A percentile compares a stretch with the other conserved stretches of the same genome.
phyloP scores from a whole-genome alignment of 1,284 basidiomycete species.

The Lentinus polychrous region DNA sequence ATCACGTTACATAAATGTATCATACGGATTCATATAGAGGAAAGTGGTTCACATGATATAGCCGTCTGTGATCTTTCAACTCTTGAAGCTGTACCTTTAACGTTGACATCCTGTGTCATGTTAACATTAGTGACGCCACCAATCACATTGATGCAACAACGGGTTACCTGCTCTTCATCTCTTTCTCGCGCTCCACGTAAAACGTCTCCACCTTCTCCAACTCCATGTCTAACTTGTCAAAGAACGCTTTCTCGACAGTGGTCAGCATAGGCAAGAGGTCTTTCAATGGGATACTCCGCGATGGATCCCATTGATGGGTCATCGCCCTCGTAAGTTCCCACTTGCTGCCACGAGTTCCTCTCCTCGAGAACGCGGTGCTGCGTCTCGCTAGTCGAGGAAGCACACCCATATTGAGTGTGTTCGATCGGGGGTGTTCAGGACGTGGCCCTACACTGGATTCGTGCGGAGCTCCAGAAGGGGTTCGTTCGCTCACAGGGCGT shows the following conservation, averaged over 20 bases:
- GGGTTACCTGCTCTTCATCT: conserved; percentile 40
- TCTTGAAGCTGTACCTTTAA: conserved; percentile 72
- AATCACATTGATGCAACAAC: background rate
- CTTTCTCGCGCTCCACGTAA: conserved; percentile 68
- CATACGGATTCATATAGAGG: background rate
- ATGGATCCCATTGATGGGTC: conserved; percentile 9
- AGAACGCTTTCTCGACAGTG: conserved; percentile 63
- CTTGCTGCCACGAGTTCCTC: conserved; percentile 1
- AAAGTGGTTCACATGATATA: conserved; percentile 51
- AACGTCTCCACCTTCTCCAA: conserved; percentile 82
- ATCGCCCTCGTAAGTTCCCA: background rate
- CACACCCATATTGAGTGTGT: conserved; percentile 15
- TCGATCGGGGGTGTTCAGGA: background rate
- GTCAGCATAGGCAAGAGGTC: conserved; percentile 48
- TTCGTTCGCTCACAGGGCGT: background rate
- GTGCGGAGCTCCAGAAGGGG: too few species aligned
- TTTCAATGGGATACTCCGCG: conserved; percentile 32
- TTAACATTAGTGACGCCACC: background rate
- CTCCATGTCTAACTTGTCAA: conserved; percentile 68
- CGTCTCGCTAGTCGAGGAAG: conserved; percentile 8
- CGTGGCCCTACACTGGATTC: background rate
- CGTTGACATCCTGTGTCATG: conserved; percentile 15
- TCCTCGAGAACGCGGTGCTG: conserved; percentile 1
- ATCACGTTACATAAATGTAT: background rate
- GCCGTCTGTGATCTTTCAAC: conserved; percentile 61